Base-by-base conservation (phyloP, 371 early-diverging fungal genomes). In the Lichtheimia hyalospora region DNA sequence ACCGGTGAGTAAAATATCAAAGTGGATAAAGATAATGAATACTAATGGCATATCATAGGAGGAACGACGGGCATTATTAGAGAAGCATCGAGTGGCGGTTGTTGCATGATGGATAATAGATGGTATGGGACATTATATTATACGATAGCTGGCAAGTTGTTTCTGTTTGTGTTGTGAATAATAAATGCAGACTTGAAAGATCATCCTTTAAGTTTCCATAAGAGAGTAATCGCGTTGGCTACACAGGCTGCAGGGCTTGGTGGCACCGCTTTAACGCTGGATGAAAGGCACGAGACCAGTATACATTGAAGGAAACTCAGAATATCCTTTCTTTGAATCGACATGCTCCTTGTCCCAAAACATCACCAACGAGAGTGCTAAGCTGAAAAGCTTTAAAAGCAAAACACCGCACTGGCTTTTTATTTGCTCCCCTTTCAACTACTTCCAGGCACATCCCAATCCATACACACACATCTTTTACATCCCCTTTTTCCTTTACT, bases 1-100 rank as follows among this genome's bases (percentile, higher is more conserved):
- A 54, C 73, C 78, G 52, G 77, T 77, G 70, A 68, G 69, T 64
- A 7, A 21, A n/a, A n/a, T 0, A 44, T 5, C 10, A 18, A 10
- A 21, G 39, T 34, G 23, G 20, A 34, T 55, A 28, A 43, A 0
- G 20, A 10, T 27, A 28, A 16, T 24, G 14, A 15, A 34, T 28
- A 3, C 44, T 25, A 48, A 20, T 16, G 16, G 16, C 10, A 10
- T 21, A 7, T 7, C 42, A 27, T 39, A 66, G 66, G 66, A 66
- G 24, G 66, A 66, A 42, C 39, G 55, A 48, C 57, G 66, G 15
- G 61, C 66, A 6, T 48, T 54, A 41, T 41, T 65, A 48, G 66
- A 66, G 40, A 57, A 52, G 24, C 58, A 66, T 61, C 54, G 64
- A 14, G 54, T 59, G 28, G 52, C 40, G 49, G 48, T 49, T 42